Evolutionary conservation across 768 basidiomycete genomes (phyloP).

Genomic region (Pleurotus salmoneostramineus): DNA sequence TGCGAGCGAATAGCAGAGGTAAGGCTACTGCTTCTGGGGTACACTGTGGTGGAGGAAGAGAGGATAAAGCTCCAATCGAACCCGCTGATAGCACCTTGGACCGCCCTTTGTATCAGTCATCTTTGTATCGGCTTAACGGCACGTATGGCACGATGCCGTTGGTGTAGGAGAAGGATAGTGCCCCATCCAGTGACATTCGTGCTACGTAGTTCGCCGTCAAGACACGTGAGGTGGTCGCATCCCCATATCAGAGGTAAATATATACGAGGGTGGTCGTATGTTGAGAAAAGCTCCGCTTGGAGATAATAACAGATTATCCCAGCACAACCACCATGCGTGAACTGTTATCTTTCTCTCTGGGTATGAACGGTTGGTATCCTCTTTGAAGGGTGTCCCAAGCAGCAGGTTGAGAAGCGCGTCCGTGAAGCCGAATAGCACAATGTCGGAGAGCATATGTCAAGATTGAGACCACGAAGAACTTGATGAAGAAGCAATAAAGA

Average conservation of each 20-base stretch:
- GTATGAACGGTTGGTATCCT: neutral
- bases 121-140: slow-evolving; percentile 1
- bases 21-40: neutral
- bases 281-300: neutral
- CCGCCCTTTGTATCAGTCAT: neutral
- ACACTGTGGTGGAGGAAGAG: neutral
- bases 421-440: too few relatives aligned
- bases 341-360: too few relatives aligned
- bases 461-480: neutral
- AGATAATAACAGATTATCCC: neutral
- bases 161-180: neutral
- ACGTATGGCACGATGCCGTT: neutral
- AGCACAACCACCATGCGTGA: too few relatives aligned
- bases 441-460: too few relatives aligned
- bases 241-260: neutral
- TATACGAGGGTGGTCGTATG: neutral
- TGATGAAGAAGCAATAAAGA: neutral
- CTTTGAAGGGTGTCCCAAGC: neutral
- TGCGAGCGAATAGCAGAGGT: neutral
- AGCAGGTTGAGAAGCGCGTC: too few relatives aligned
- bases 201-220: neutral
- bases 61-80: slow-evolving; percentile 4
- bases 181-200: neutral
- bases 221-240: neutral
- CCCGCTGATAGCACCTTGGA: neutral